Conservation (phyloP, 2,329 filamentous ascomycete genomes). For the Thelonectria discophora region DNA sequence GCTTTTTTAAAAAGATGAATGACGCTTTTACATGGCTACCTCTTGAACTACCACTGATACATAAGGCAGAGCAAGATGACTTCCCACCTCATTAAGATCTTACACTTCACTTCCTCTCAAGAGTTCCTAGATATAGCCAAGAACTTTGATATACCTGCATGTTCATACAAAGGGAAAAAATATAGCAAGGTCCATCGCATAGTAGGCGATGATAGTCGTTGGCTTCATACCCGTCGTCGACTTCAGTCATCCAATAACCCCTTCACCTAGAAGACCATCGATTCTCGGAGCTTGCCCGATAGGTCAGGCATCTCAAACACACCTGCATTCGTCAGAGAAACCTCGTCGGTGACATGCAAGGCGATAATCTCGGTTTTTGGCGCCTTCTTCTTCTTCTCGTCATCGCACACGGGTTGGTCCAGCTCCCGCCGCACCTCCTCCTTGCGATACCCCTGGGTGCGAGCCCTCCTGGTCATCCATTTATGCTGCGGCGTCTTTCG, state of each 20-base stretch:
- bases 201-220: no score
- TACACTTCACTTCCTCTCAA: neutral
- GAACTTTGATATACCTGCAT: no score
- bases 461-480: constrained; percentile 59
- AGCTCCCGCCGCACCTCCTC: constrained; percentile 56
- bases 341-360: constrained; percentile 54
- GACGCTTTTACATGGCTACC: neutral
- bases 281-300: neutral
- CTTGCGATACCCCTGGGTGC: constrained; percentile 53
- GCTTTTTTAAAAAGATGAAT: no score
- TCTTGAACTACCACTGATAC: no score
- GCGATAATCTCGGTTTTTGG: constrained; percentile 52
- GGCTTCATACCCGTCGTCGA: no score
- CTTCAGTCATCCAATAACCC: no score
- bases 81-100: no score
- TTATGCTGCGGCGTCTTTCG: constrained; percentile 60
- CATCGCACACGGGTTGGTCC: constrained; percentile 9
- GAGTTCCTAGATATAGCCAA: neutral
- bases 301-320: constrained; percentile 37
- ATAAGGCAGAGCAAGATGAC: neutral
- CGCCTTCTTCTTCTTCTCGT: constrained; percentile 13
- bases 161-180: no score
- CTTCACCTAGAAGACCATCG: constrained; percentile 6
- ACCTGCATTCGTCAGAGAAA: constrained; percentile 53
- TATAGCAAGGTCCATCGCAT: no score